These are phyloP conservation scores for Acer negundo DNA, from an alignment of 345 rosid species.

Conservation along the genomic window DNA sequence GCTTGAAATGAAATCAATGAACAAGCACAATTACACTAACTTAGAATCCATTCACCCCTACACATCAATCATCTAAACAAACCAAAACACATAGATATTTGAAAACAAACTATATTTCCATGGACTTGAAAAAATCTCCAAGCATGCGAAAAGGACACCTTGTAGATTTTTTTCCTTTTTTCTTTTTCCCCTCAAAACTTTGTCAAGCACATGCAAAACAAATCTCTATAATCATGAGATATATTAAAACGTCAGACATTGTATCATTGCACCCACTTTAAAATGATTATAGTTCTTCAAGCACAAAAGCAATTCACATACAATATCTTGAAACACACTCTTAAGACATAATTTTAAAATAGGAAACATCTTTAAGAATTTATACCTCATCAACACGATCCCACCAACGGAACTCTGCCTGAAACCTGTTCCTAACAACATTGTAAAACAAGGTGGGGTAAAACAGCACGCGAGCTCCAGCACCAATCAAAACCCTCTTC, in stretches of 20 bases:
- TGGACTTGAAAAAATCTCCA: background rate
- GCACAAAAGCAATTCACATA: background rate
- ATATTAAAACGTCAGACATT: background rate
- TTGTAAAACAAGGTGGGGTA: conserved; percentile 90
- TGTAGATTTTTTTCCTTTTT: no score
- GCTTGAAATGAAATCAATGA: background rate
- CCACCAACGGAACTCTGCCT: conserved; percentile 97
- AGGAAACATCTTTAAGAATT: background rate
- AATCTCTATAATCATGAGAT: background rate
- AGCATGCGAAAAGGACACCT: background rate
- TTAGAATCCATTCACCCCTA: background rate
- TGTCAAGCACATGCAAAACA: background rate
- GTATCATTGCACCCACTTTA: background rate
- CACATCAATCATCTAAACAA: background rate
- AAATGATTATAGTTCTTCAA: background rate
- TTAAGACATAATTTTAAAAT: background rate
- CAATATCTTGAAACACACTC: background rate
- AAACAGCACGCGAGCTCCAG: conserved; percentile 91
- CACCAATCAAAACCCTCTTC: conserved; percentile 82
- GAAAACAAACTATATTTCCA: no score
- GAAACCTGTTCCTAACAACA: conserved; percentile 87
- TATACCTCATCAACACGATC: conserved; percentile 85
- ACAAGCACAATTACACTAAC: background rate
- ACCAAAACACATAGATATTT: no score
- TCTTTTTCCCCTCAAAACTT: no score